Evolutionary conservation across 192 early-diverging fungal genomes (phyloP).

Genomic region (Haplosporangium gracile): DNA sequence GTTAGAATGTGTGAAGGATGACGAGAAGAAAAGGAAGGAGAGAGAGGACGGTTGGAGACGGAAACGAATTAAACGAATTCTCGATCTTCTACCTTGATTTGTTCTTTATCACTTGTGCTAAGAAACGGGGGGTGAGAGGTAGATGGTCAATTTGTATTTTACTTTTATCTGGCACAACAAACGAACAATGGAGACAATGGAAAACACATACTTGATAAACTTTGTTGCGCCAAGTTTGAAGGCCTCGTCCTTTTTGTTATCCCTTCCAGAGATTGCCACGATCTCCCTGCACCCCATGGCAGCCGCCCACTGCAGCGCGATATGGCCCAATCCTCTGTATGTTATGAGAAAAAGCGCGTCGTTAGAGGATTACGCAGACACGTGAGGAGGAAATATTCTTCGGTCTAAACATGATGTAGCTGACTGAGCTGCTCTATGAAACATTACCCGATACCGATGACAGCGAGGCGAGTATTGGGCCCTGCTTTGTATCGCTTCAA

Average conservation of each 20-base stretch:
- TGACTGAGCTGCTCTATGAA: background rate
- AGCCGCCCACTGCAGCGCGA: conserved; percentile 72
- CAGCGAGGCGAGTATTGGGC: conserved; percentile 61
- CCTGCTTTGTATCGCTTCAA: conserved; percentile 64
- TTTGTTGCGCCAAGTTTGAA: conserved; percentile 67
- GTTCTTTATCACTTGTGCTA: conserved; percentile 10
- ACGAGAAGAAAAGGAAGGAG: too few relatives aligned
- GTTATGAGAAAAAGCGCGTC: background rate
- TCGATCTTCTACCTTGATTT: background rate
- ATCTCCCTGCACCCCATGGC: conserved; percentile 62
- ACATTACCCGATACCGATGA: conserved; percentile 70
- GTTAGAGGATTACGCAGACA: too few relatives aligned
- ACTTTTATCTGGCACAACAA: background rate
- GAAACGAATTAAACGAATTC: background rate
- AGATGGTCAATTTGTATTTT: background rate
- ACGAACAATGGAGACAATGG: background rate
- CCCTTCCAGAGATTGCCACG: conserved; percentile 62
- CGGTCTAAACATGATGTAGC: too few relatives aligned
- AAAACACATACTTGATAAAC: conserved; percentile 33
- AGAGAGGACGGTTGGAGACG: background rate
- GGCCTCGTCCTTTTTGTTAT: conserved; percentile 67
- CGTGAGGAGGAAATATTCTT: too few relatives aligned
- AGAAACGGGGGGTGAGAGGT: too few relatives aligned
- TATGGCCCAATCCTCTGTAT: conserved; percentile 68
- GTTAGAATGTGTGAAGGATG: background rate